A percentile compares a stretch with the other conserved stretches of the same genome.
Conservation (phyloP, 73 alveolate species). For the Paramecium bursaria region DNA sequence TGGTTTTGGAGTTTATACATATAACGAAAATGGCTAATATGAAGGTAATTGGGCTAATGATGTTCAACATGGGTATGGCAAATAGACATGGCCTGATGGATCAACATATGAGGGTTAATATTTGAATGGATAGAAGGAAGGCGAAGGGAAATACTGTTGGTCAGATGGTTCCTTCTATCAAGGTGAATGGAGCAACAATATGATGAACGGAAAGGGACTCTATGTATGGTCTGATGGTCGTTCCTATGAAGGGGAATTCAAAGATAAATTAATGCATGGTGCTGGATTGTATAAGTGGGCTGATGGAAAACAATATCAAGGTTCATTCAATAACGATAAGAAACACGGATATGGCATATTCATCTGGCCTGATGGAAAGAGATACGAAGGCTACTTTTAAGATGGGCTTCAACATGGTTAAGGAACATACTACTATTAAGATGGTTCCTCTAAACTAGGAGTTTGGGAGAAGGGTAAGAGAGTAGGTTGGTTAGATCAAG, state of each 20-base stretch:
- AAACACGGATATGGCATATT: slow-evolving; percentile 75
- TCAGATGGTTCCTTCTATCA: slow-evolving; percentile 78
- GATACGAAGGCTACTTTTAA: slow-evolving; percentile 81
- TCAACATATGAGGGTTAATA: slow-evolving; percentile 71
- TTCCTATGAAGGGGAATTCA: slow-evolving; percentile 75
- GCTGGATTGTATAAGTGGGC: slow-evolving; percentile 79
- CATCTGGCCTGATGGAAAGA: slow-evolving; percentile 77
- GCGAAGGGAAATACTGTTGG: slow-evolving; percentile 80
- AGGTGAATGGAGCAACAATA: slow-evolving; percentile 78
- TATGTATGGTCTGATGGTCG: slow-evolving; percentile 79
- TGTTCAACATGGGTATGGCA: slow-evolving; percentile 79
- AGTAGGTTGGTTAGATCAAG: slow-evolving; percentile 75
- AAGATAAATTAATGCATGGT: slow-evolving; percentile 81
- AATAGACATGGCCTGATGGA: slow-evolving; percentile 76
- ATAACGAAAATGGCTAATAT: slow-evolving; percentile 72
- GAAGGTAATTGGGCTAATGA: slow-evolving; percentile 81
- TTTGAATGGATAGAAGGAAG: slow-evolving; percentile 77
- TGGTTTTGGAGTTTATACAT: slow-evolving; percentile 77
- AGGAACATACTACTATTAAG: slow-evolving; percentile 50
- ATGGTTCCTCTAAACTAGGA: slow-evolving; percentile 51
- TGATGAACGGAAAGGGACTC: slow-evolving; percentile 76
- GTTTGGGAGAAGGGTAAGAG: slow-evolving; percentile 70
- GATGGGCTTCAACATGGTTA: slow-evolving; percentile 86
- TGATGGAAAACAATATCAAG: slow-evolving; percentile 80
- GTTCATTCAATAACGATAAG: slow-evolving; percentile 76